phyloP scores from a whole-genome alignment of 306 rosid species.

The Fragaria ananassa region DNA sequence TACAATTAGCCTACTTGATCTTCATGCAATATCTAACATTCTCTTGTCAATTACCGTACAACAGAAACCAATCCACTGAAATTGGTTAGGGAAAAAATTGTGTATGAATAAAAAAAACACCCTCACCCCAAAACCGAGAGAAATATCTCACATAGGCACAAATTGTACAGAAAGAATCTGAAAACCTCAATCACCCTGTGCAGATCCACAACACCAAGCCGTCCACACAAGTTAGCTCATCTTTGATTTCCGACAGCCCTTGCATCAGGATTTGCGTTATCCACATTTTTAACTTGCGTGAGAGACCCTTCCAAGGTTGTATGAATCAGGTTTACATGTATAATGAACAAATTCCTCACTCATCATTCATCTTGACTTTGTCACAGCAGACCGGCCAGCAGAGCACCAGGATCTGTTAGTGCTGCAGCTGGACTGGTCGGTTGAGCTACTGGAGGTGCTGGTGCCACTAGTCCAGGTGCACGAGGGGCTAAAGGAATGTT shows the following conservation, averaged over 20 bases:
- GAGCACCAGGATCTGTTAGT: constrained; percentile 84
- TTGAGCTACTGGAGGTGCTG: constrained; percentile 52
- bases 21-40: constrained; percentile 35
- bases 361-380: constrained; percentile 24
- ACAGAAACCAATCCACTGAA: constrained; percentile 39
- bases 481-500: constrained; percentile 47
- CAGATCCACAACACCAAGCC: constrained; percentile 54
- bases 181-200: constrained; percentile 56
- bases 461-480: constrained; percentile 41
- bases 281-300: constrained; percentile 39
- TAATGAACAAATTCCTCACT: constrained; percentile 43
- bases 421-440: constrained; percentile 46
- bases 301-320: constrained; percentile 41
- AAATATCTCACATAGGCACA: constrained; percentile 55
- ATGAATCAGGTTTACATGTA: constrained; percentile 68
- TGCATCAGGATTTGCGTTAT: constrained; percentile 43
- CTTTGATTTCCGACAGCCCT: constrained; percentile 73
- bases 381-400: constrained; percentile 93
- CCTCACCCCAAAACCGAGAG: constrained; percentile 41
- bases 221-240: constrained; percentile 49
- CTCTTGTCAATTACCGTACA: constrained; percentile 30
- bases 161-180: constrained; percentile 73
- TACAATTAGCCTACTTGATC: constrained; percentile 40
- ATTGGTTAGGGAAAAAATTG: constrained; percentile 23
- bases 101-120: constrained; percentile 17